Evolutionary conservation across 2,329 filamentous ascomycete species (phyloP).

Genomic region (Xylaria sp.): DNA sequence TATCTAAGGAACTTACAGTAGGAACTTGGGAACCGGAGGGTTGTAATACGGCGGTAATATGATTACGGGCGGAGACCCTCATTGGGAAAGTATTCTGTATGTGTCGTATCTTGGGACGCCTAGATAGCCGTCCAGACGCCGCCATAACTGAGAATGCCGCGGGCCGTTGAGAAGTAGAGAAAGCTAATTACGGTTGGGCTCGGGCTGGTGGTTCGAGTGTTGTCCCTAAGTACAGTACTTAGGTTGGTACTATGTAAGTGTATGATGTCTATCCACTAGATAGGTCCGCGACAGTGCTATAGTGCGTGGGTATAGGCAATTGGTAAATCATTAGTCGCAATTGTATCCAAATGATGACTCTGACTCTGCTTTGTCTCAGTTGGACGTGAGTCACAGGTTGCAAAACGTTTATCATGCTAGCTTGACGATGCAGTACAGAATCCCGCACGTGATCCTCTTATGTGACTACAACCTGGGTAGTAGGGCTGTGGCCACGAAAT

Average conservation of each 20-base stretch:
- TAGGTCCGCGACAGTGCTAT: background rate
- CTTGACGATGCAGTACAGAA: background rate
- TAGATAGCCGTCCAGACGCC: background rate
- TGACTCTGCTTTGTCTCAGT: background rate
- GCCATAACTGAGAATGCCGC: background rate
- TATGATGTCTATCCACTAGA: background rate
- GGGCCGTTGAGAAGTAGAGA: background rate
- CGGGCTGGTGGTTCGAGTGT: conserved; percentile 7
- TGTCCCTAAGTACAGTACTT: background rate
- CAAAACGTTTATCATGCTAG: background rate
- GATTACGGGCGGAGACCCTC: conserved; percentile 2
- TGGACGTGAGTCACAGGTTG: conserved; percentile 1
- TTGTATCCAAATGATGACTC: no score
- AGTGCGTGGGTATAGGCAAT: no score
- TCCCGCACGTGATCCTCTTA: conserved; percentile 10
- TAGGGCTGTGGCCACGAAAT: no score
- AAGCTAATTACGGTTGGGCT: background rate
- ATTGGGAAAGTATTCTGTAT: background rate
- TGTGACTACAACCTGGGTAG: no score
- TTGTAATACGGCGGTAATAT: background rate
- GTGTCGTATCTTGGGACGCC: background rate
- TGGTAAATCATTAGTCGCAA: no score
- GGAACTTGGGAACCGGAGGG: conserved; percentile 1
- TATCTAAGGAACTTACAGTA: no score
- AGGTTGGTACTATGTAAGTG: background rate